Conservation (phyloP, 75 land plant species). For the Adiantum capillusveneris region DNA sequence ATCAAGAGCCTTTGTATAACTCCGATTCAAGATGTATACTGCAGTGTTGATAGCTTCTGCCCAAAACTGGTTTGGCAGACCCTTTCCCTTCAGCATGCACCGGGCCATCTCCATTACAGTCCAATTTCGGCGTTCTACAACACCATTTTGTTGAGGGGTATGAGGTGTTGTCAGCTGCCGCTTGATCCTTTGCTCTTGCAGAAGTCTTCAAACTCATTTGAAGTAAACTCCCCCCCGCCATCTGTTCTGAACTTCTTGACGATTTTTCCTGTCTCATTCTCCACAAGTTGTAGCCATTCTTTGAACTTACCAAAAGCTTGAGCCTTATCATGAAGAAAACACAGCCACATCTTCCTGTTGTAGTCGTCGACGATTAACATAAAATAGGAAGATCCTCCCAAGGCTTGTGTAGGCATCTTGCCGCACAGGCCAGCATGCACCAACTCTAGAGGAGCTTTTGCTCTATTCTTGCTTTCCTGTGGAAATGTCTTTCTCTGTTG, state of each 20-base stretch:
- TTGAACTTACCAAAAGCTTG: background rate
- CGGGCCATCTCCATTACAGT: conserved; percentile 12
- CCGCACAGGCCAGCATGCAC: background rate
- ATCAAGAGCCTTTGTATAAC: conserved; percentile 6
- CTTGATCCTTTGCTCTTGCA: background rate
- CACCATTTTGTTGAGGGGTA: conserved; percentile 19
- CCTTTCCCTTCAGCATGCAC: conserved; percentile 9
- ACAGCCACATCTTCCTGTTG: background rate
- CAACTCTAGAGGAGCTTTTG: background rate
- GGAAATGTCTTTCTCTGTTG: background rate
- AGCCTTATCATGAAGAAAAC: background rate
- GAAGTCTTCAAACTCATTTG: background rate
- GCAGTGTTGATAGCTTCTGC: no score
- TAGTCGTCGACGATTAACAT: background rate
- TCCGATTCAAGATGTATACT: background rate
- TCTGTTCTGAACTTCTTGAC: background rate
- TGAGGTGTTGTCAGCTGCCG: conserved; percentile 1
- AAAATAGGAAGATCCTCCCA: background rate
- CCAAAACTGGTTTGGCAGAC: conserved; percentile 7
- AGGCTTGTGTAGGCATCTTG: background rate
- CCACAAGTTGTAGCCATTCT: background rate
- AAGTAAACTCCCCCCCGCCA: background rate
- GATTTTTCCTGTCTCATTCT: background rate
- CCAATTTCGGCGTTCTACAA: no score
- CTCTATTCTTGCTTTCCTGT: background rate